Evolutionary conservation across 2,329 filamentous ascomycete species (phyloP).

Genomic region (Phoma sp.): DNA sequence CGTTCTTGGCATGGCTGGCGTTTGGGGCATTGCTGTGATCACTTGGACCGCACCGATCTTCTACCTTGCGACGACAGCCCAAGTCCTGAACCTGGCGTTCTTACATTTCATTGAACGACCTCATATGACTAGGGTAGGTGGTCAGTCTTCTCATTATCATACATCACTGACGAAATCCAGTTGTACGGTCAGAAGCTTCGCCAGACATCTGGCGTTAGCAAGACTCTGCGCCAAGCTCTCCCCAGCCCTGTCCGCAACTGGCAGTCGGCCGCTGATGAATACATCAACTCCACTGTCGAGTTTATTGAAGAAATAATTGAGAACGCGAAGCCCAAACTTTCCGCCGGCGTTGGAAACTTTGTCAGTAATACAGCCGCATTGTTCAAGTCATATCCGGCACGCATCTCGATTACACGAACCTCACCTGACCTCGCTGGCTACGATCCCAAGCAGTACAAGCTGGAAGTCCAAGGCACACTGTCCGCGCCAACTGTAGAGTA

Average conservation of each 20-base stretch:
- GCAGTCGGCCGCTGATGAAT: constrained; percentile 85
- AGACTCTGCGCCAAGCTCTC: constrained; percentile 85
- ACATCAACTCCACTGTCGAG: constrained; percentile 84
- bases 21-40: constrained; percentile 94
- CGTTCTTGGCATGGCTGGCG: constrained; percentile 89
- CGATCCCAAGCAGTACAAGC: constrained; percentile 79
- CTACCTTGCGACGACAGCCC: constrained; percentile 82
- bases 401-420: constrained; percentile 81
- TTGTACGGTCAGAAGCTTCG: constrained; percentile 87
- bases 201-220: constrained; percentile 87
- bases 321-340: constrained; percentile 81
- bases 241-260: constrained; percentile 83
- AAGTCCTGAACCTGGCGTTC: constrained; percentile 84
- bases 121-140: constrained; percentile 76
- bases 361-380: constrained; percentile 86
- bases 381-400: constrained; percentile 88
- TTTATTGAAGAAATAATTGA: constrained; percentile 93
- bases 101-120: constrained; percentile 94
- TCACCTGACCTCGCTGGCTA: constrained; percentile 81
- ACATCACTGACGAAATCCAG: constrained; percentile 1
- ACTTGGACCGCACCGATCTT: constrained; percentile 90
- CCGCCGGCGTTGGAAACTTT: constrained; percentile 84
- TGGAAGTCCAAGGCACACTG: constrained; percentile 74
- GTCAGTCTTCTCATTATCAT: background rate
- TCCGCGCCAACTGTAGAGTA: constrained; percentile 56